Conservation (phyloP, 2,329 filamentous ascomycete genomes). For the Stemphylium beticola region DNA sequence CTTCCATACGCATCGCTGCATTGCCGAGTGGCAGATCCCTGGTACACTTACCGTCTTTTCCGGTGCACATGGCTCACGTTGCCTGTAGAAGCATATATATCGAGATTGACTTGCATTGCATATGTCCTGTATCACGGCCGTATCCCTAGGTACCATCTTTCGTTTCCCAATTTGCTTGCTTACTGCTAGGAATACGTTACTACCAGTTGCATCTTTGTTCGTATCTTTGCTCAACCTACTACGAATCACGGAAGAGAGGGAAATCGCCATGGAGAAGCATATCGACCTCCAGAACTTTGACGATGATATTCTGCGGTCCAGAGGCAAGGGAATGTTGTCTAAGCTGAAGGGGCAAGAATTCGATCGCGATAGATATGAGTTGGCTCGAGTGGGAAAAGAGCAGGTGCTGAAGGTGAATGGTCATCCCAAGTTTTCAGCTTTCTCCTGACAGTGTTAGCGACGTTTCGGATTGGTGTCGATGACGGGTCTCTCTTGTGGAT, state of each 20-base stretch:
- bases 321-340: constrained; percentile 31
- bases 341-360: constrained; percentile 36
- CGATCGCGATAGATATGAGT: constrained; percentile 43
- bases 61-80: constrained; percentile 43
- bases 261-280: constrained; percentile 38
- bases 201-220: constrained; percentile 4
- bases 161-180: constrained; percentile 26
- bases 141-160: constrained; percentile 22
- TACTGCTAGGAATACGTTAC: constrained; percentile 14
- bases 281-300: constrained; percentile 38
- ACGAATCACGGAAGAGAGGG: neutral
- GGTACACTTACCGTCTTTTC: constrained; percentile 29
- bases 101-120: constrained; percentile 45
- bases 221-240: neutral
- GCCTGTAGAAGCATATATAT: constrained; percentile 38
- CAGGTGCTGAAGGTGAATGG: constrained; percentile 44
- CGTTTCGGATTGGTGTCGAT: constrained; percentile 47
- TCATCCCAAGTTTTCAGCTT: neutral
- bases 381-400: constrained; percentile 45
- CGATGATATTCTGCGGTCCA: constrained; percentile 29
- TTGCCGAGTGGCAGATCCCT: constrained; percentile 29
- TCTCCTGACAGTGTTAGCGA: constrained; percentile 33
- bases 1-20: constrained; percentile 22
- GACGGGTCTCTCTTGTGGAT: constrained; percentile 45
- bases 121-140: constrained; percentile 39